phyloP scores from a whole-genome alignment of 1,284 basidiomycete species.

The Phlebopus sp. region DNA sequence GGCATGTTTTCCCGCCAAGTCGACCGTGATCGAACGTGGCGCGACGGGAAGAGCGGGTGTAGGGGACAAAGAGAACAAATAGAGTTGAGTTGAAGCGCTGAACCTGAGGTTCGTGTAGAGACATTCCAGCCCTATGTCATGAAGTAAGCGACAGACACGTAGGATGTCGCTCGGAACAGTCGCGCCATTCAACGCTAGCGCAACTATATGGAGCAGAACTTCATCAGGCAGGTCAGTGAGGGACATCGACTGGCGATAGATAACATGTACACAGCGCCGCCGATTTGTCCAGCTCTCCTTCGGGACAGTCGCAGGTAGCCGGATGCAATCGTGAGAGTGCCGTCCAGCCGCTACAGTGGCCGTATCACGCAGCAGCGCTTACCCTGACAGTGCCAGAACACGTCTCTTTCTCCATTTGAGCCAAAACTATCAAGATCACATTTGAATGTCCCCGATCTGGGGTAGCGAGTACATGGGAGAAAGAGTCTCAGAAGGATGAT shows the following conservation, averaged over 20 bases:
- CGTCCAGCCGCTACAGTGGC: too few relatives aligned
- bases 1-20: slow-evolving; percentile 14
- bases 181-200: slow-evolving; percentile 10
- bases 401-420: too few relatives aligned
- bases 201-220: slow-evolving; percentile 20
- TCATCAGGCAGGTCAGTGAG: slow-evolving; percentile 24
- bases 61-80: slow-evolving; percentile 21
- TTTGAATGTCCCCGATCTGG: background rate
- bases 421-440: too few relatives aligned
- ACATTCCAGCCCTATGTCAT: slow-evolving; percentile 11
- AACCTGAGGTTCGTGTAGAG: slow-evolving; percentile 34
- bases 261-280: background rate
- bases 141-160: slow-evolving; percentile 16
- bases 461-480: background rate
- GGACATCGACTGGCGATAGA: slow-evolving; percentile 8
- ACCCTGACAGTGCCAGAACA: too few relatives aligned
- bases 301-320: too few relatives aligned
- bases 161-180: slow-evolving; percentile 16
- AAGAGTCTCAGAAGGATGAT: background rate
- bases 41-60: slow-evolving; percentile 7
- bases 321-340: too few relatives aligned
- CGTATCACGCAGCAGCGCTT: too few relatives aligned
- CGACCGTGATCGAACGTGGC: slow-evolving; percentile 16
- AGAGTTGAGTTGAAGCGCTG: slow-evolving; percentile 13
- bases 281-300: too few relatives aligned